Base-by-base conservation (phyloP, 2,329 filamentous ascomycete genomes). In the Cladosporium velox region DNA sequence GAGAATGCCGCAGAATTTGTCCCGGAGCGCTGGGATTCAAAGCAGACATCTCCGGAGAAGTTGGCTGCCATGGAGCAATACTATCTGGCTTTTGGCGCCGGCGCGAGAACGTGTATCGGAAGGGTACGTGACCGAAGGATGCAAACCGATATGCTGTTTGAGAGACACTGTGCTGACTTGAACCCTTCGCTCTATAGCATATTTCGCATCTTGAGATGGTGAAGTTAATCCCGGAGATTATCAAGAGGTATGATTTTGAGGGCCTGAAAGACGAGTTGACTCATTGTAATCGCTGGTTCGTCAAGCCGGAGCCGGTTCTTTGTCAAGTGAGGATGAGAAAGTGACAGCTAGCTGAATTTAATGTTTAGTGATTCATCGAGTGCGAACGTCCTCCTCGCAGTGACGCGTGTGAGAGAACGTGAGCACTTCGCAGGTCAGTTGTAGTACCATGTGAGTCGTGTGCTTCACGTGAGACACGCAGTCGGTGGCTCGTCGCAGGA, bases 21-120 rank as follows among this genome's bases (percentile, higher is more conserved):
- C 21, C 77, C 77, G 1, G 76, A 77, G 62, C 67, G 76, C 4
- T 79, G 76, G 77, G 41, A 44, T 44, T 18, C 41, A 21, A 44
- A 44, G 41, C 41, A 44, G 41, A 44, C 18, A 21, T 21, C 41
- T 44, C 8, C 41, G 7, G 41, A 44, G 7, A 44, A 44, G 41
- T 10, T 44, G 41, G 41, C 41, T 44, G 41, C 41, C 4, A 44
- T 44, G 41, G 41, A 44, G 5, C 41, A 44, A 11, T 44, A 44
- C 41, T 44, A n/a, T 44, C 21, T 44, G 41, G 41, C 41, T 44
- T 44, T 44, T 18, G 41, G 41, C 18, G 41, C 41, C 18, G 41
- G 41, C 41, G 41, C 41, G 18, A 44, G 41, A 44, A 44, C 41
- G 18, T 44, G 41, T 44, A 11, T 44, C 18, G 41, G 41, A 2